Base-by-base conservation (phyloP, 768 basidiomycete species). In the Phaffia tasmanica region DNA sequence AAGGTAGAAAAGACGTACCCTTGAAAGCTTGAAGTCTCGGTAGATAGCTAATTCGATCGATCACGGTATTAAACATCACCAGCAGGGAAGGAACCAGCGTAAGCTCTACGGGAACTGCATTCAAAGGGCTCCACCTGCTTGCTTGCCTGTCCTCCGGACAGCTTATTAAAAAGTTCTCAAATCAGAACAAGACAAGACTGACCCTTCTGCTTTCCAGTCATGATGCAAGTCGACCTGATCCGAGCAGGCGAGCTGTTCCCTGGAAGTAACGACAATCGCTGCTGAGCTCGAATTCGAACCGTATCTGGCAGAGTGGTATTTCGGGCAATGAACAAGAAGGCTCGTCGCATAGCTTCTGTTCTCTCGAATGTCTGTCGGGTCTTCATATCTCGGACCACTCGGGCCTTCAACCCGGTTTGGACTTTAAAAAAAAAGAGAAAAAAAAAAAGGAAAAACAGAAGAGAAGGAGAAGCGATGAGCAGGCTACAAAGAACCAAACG, bases 311-410 rank as follows among this genome's bases (percentile, higher is more conserved):
- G 78, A 1, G 86, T 83, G 74, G 88, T 85, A 78, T 98, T 97
- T 68, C 94, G 83, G 27, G 93, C 91, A 71, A 97, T 87, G 77
- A 85, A 91, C 59, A 97, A 84, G 76, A 94, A 93, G 0, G 94
- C 93, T 55, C 89, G 81, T 23, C 93, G 85, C 32, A 85, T 80
- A 57, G 94, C 80, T 75, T 98, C 94, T 74, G 85, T 85, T 48
- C 65, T 58, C 7, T 48, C 54, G 9, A 67, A 61, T 23, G 62
- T 32, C 30, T 67, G 59, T 15, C 65, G 65, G 3, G 48, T 51
- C 60, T 62, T 67, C 65, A 67, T 67, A 59, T 67, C 65, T 27
- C 65, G 65, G 35, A 61, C 23, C n/a, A 59, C 27, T 46, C 30
- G 46, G 27, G 42, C 19, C 18, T 58, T 59, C 7, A 42, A 18